Conservation (phyloP, 768 basidiomycete genomes). For the Lentinula detonsa region DNA sequence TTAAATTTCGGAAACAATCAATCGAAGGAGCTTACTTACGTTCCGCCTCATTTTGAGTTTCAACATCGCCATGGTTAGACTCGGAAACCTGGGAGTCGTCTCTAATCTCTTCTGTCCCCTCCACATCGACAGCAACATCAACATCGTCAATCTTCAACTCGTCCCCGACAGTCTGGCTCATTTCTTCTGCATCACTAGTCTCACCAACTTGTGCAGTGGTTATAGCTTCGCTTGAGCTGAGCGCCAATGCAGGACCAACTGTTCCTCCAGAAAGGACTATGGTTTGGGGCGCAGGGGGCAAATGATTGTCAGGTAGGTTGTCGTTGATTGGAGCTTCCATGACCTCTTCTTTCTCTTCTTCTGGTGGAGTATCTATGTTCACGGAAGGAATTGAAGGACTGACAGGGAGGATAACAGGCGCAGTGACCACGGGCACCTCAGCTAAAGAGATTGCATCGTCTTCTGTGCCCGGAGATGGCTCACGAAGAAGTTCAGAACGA, state of each 20-base stretch:
- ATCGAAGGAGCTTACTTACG: background rate
- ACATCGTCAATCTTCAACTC: background rate
- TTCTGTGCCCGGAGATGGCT: background rate
- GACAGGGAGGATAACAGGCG: background rate
- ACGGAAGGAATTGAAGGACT: background rate
- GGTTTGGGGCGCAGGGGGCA: background rate
- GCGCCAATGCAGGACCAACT: background rate
- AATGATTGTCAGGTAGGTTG: background rate
- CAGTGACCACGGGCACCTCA: background rate
- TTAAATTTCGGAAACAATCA: background rate
- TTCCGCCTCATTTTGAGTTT: background rate
- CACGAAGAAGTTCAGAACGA: background rate
- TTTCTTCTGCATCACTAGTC: background rate
- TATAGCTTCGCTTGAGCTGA: background rate
- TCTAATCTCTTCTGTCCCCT: background rate
- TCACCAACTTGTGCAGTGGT: background rate
- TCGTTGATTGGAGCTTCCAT: background rate
- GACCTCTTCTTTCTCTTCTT: background rate
- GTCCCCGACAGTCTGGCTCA: background rate
- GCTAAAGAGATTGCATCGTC: background rate
- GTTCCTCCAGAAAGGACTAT: slow-evolving; percentile 2
- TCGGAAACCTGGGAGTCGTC: background rate
- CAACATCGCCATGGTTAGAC: background rate
- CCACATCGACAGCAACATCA: background rate
- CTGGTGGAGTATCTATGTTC: background rate